These are phyloP conservation scores for Penicillium simplicissimum DNA, from an alignment of 495 filamentous ascomycete species.

Conservation along the genomic window DNA sequence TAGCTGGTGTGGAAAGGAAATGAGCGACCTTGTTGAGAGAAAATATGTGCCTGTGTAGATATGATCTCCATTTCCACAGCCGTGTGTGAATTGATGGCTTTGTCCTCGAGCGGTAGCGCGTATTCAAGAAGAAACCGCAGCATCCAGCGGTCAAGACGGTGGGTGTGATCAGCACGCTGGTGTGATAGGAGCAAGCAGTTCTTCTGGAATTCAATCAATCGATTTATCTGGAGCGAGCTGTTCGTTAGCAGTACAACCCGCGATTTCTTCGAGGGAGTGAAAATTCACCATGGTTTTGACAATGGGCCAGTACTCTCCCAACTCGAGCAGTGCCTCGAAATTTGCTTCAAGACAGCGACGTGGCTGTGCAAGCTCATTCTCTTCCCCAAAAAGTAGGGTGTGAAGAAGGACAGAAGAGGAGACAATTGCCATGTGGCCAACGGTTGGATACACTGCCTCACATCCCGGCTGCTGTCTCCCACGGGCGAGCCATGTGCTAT, in stretches of 20 bases:
- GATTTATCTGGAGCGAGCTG: background rate
- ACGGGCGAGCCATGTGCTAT: background rate
- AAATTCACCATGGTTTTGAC: background rate
- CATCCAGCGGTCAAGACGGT: background rate
- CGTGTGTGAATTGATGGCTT: background rate
- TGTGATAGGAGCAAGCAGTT: background rate
- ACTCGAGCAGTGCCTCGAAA: background rate
- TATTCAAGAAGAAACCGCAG: background rate
- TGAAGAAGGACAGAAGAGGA: background rate
- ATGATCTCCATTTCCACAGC: background rate
- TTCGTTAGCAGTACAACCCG: background rate
- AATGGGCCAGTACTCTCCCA: background rate
- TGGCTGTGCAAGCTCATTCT: background rate
- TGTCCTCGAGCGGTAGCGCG: background rate
- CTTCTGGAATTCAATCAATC: background rate
- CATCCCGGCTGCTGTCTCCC: background rate
- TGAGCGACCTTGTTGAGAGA: background rate
- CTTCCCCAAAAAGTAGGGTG: background rate
- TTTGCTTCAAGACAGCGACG: background rate
- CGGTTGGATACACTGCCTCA: background rate
- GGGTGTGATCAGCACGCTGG: background rate
- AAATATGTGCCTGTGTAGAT: background rate
- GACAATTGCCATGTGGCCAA: background rate
- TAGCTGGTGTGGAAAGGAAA: background rate
- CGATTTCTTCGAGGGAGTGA: no score